These are phyloP conservation scores for Maudiozyma humilis DNA, from an alignment of 1,139 yeast species.

Conservation along the genomic window DNA sequence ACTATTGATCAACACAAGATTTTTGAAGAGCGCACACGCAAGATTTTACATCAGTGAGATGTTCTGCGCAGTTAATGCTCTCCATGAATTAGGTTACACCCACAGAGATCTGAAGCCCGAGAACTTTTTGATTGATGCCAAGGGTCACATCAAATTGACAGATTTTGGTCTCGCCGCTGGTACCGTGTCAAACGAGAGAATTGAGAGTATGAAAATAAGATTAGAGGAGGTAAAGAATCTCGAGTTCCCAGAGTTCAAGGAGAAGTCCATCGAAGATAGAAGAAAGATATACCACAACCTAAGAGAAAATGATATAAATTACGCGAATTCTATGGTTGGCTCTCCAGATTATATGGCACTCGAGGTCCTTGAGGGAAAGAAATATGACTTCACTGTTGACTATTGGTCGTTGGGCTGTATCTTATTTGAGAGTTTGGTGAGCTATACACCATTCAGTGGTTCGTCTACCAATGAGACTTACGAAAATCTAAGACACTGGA, in stretches of 20 bases:
- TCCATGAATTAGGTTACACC: slow-evolving; percentile 91
- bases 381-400: slow-evolving; percentile 92
- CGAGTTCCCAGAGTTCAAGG: slow-evolving; percentile 54
- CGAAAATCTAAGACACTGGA: slow-evolving; percentile 90
- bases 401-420: slow-evolving; percentile 98
- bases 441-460: slow-evolving; percentile 96
- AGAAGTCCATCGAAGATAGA: slow-evolving; percentile 75
- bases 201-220: slow-evolving; percentile 84
- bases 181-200: slow-evolving; percentile 83
- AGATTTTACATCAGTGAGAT: slow-evolving; percentile 91
- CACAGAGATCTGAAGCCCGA: slow-evolving; percentile 98
- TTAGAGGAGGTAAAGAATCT: slow-evolving; percentile 69
- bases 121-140: slow-evolving; percentile 85
- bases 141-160: slow-evolving; percentile 92
- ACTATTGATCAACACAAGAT: slow-evolving; percentile 83
- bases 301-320: slow-evolving; percentile 57
- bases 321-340: slow-evolving; percentile 94
- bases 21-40: slow-evolving; percentile 88
- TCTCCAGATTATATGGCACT: slow-evolving; percentile 99
- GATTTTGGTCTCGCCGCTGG: slow-evolving; percentile 98
- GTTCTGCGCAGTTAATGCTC: slow-evolving; percentile 89
- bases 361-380: slow-evolving; percentile 89
- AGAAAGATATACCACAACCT: slow-evolving; percentile 74
- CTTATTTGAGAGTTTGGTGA: slow-evolving; percentile 84
- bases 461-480: slow-evolving; percentile 91